These are phyloP conservation scores for Arxiozyma heterogenica DNA, from an alignment of 1,139 yeast genomes.

Conservation along the genomic window DNA sequence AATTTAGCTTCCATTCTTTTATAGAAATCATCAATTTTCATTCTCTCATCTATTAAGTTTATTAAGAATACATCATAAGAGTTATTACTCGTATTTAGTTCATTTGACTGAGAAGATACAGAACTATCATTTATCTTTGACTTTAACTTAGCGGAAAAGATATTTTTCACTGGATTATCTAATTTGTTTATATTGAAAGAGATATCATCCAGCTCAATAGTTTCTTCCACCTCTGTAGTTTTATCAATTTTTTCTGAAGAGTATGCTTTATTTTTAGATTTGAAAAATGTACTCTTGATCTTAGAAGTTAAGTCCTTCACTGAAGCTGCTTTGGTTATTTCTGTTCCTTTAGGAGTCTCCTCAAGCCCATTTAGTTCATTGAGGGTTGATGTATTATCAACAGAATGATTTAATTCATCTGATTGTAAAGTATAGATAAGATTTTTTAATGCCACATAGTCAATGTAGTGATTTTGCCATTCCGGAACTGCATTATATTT, in stretches of 20 bases:
- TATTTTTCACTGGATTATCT: background rate
- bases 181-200: background rate
- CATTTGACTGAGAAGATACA: constrained; percentile 25
- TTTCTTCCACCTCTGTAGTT: constrained; percentile 22
- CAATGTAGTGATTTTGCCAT: constrained; percentile 63
- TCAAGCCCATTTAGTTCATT: constrained; percentile 5
- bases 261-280: constrained; percentile 18
- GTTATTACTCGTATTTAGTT: constrained; percentile 20
- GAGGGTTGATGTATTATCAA: background rate
- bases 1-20: constrained; percentile 42
- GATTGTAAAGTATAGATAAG: constrained; percentile 55
- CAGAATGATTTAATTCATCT: constrained; percentile 36
- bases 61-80: constrained; percentile 39
- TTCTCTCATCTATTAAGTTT: constrained; percentile 47
- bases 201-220: constrained; percentile 22
- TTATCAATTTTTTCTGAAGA: constrained; percentile 3
- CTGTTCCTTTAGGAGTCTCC: constrained; percentile 5
- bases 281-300: constrained; percentile 14
- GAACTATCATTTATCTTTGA: constrained; percentile 17
- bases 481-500: constrained; percentile 72
- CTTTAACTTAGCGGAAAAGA: constrained; percentile 6
- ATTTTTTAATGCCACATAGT: constrained; percentile 56
- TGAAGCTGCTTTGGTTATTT: background rate
- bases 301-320: constrained; percentile 10
- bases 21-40: constrained; percentile 54